Evolutionary conservation across 2,329 filamentous ascomycete species (phyloP), one percentile per base, ranked within the genome.

Genomic region (Aureobasidium sp.): DNA sequence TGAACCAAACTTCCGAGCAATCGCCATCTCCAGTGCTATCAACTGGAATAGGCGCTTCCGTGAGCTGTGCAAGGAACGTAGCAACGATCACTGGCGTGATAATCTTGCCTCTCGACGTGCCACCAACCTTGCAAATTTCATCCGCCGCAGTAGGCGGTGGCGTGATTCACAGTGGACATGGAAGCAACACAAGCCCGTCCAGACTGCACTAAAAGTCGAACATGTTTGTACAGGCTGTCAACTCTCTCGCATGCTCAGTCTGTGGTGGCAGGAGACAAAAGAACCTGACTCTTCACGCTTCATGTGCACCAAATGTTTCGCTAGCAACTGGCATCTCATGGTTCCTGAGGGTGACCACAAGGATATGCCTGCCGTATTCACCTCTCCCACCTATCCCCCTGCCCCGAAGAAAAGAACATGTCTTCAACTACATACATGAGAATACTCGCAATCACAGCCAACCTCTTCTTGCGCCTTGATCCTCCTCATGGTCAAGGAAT

Each of bases 401-500:
- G 25, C 41, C 10, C 10, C 12, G 6, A 32, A 44, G 41, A 12
- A 17, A 14, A 30, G 27, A 45, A 16, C 14, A 35, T 6, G 12
- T 22, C 11, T 4, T 50, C 41, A 54, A 40, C 32, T 42, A 40
- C 51, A 54, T 3, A 54, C 51, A 35, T 47, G 32, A n/a, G 51
- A 12, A 48, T 27, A 54, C 40, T 29, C 16, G 32, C 51, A 54
- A 16, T 34, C 35, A 14, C 51, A 54, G 16, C 51, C 51, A 24
- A 54, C 37, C 19, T 32, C 22, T 8, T 54, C 51, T 1, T 19
- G 5, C 11, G 51, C 41, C 35, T 54, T 54, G 19, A 54, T 40
- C 34, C 16, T 47, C 14, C 51, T 30, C 51, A 54, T 54, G 11
- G 51, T 54, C 30, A 54, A 38, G 10, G 51, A 54, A 34, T 54